These are phyloP conservation scores for Rhizophagus clarus DNA, from an alignment of 192 early-diverging fungal genomes.

Conservation along the genomic window DNA sequence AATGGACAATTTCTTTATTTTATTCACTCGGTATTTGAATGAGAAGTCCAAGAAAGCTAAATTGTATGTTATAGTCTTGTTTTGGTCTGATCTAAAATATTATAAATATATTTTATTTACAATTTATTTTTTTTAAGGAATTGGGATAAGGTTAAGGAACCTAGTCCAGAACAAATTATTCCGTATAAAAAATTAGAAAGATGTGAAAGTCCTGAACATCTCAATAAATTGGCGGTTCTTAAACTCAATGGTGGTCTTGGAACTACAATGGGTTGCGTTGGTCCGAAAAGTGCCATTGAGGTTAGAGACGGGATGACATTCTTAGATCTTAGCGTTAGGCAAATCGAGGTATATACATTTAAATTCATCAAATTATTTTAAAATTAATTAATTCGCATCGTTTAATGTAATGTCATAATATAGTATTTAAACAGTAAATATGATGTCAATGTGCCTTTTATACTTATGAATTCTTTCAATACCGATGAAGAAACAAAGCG, in stretches of 20 bases:
- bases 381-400: no score
- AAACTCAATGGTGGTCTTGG: conserved; percentile 99
- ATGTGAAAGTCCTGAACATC: conserved; percentile 55
- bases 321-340: conserved; percentile 96
- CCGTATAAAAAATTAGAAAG: conserved; percentile 73
- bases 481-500: conserved; percentile 96
- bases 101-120: not conserved
- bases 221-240: conserved; percentile 94
- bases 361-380: not conserved
- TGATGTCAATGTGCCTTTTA: conserved; percentile 91
- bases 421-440: conserved; percentile 89
- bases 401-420: not conserved
- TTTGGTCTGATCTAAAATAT: no score
- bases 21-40: conserved; percentile 84
- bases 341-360: conserved; percentile 78
- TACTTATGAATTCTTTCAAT: conserved; percentile 99
- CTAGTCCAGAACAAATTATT: conserved; percentile 85
- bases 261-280: conserved; percentile 99
- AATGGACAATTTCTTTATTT: conserved; percentile 84
- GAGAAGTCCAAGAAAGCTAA: conserved; percentile 78
- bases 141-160: conserved; percentile 95
- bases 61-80: conserved; percentile 55
- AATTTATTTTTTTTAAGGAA: conserved; percentile 58
- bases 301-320: conserved; percentile 99
- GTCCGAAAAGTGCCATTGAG: conserved; percentile 98